Evolutionary conservation across 345 rosid genomes (phyloP), one percentile per base, ranked within the genome.

Genomic region (Murraya koenigii): DNA sequence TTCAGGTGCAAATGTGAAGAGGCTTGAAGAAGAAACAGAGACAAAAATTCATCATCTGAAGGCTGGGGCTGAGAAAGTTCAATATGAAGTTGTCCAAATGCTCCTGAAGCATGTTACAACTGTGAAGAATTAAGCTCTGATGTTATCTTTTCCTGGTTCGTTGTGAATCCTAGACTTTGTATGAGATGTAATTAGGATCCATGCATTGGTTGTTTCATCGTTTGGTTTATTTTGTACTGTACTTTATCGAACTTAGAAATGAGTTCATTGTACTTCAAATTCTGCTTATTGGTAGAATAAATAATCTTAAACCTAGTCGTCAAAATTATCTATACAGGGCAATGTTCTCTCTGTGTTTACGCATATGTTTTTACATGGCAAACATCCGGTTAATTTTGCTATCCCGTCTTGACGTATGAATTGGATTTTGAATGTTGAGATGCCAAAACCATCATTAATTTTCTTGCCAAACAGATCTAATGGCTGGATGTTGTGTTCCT

Each of bases 1-100:
- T 78, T 94, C 97, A 1, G 97, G 98, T 76, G 97, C 97, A 26
- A 94, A 94, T 73, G 97, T 95, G 85, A 93, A 95, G 90, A 84
- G 98, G 80, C 90, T 95, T 41, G 98, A 95, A 75, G 75, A 78
- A 72, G 98, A 95, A 88, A 95, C 98, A 17, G 92, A 87, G 6
- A 75, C 67, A 66, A 95, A 92, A 84, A 95, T 93, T 64, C 65
- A 81, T 10, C 88, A 89, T 84, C 85, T 91, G 78, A 87, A 88
- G 79, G 75, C 60, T 1, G 88, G 90, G 71, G 90, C 88, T 19
- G 58, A 87, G 15, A 87, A 90, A 81, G 90, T 95, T 78, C 90
- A 97, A 35, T 76, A 82, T 22, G 97, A 90, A 80, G 94, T 92
- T 25, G 97, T 89, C 58, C 86, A 86, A 38, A 93, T 95, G 98